Base-by-base conservation (phyloP, 371 early-diverging fungal species). In the Mortierella sp. region DNA sequence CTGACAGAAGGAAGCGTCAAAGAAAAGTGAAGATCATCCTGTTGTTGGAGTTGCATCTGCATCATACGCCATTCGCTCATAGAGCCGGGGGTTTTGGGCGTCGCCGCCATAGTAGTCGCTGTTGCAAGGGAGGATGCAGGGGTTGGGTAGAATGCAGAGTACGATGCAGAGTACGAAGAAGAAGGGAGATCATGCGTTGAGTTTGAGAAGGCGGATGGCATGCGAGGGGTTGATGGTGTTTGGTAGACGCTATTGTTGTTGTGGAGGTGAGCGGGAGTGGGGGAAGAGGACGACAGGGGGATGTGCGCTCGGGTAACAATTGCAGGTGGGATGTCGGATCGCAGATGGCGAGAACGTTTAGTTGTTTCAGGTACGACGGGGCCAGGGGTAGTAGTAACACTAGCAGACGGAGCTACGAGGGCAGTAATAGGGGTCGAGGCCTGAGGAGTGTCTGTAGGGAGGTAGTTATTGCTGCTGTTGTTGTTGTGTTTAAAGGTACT, bases 21-120 rank as follows among this genome's bases (percentile, higher is more conserved):
- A 10, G 84, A 74, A 42, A 78, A 78, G 54, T 72, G 72, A 11
- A 81, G 55, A 48, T 84, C 81, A 26, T 81, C 85, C 72, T 81
- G 81, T 55, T 80, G 81, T 52, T 80, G 84, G 11, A 78, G 70
- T 55, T 81, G 78, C 76, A 81, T 75, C 70, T 84, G 84, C 79
- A 84, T 84, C 81, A 80, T 80, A 0, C 84, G 78, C 84, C 84
- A 84, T 75, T 84, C 84, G 21, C 70, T 78, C 81, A 81, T 81
- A 8, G 84, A 79, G 1, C 74, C 31, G 44, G 79, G 79, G 11
- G 84, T 79, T 34, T 77, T 77, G 14, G 80, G 75, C 6, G 78
- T 84, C 16, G 73, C 48, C 2, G 48, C 58, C 55, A 52, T 38
- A 10, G 47, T n/a, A 24, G 72, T 26, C 26, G 82, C 31, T 14